Evolutionary conservation across 768 basidiomycete genomes (phyloP), one percentile per base, ranked within the genome.

Genomic region (Lactifluus pinguis): DNA sequence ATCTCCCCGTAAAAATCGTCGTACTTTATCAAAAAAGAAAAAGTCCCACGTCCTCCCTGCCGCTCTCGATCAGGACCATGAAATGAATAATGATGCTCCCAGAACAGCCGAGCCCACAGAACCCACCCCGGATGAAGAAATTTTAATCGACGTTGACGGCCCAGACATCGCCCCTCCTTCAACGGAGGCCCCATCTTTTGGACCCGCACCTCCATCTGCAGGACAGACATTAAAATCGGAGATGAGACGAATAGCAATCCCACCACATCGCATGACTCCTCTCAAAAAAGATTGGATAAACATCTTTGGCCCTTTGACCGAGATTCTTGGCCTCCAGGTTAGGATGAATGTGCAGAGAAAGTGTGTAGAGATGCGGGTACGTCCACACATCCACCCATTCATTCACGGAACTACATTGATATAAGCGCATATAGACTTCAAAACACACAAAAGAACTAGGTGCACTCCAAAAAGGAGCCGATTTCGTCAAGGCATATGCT

Each of bases 191-290:
- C 86, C 89, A 44, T 76, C 79, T 7, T 93, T 94, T 71, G 80
- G 84, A 52, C 82, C 89, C 8, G 77, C 92, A 19, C 77, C 84
- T 8, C 79, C 84, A 9, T 51, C 65, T 19, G 76, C 80, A 30
- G 77, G 79, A 59, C 74, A 80, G 0, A 72, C 78, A 10, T 76
- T 86, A 60, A 92, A 87, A 71, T 86, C 89, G 4, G 95, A 98
- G 74, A 84, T 80, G n/a, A 78, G 95, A 70, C 81, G 92, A 55
- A 84, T 99, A 69, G 78, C 91, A 11, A 89, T 99, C 72, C 97
- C 97, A 13, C 93, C 93, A 9, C 97, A 99, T 72, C 84, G 97
- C 54, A 95, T 98, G 92, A 93, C 94, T 10, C 97, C 97, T 3
- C 74, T 98, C 56, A 95, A 97, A 75, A 92, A 89, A 70, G 94